Percentiles rank a stretch among this genome's conserved stretches.
These are phyloP conservation scores for Salix purpurea DNA, from an alignment of 345 rosid genomes.

Conservation along the genomic window DNA sequence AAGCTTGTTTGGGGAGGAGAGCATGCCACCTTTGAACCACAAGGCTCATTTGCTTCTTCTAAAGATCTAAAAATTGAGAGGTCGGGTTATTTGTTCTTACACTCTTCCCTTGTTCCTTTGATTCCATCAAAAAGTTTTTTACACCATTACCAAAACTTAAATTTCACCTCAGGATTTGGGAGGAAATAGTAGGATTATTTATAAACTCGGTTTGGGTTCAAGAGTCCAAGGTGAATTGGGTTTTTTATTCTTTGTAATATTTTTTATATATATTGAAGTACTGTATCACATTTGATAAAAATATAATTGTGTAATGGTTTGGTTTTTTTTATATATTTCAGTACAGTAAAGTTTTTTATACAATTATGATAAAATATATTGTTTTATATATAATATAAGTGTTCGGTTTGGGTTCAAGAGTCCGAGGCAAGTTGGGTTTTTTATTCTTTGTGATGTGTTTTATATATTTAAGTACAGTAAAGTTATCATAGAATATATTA, in stretches of 20 bases:
- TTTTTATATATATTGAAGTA: neutral
- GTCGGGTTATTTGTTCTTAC: neutral
- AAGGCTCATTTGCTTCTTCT: neutral
- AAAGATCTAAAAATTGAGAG: neutral
- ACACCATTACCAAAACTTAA: neutral
- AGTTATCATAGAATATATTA: neutral
- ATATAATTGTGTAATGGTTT: neutral
- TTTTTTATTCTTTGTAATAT: neutral
- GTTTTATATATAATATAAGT: too few species aligned
- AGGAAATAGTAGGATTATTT: too few species aligned
- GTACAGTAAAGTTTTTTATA: too few species aligned
- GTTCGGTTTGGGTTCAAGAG: neutral
- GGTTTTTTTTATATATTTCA: too few species aligned
- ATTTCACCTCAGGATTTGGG: neutral
- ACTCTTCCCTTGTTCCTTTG: neutral
- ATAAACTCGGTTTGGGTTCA: neutral
- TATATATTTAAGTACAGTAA: neutral
- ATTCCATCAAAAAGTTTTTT: neutral
- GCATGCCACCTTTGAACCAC: neutral
- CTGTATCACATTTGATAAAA: neutral
- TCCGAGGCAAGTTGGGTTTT: neutral
- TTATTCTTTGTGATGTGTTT: neutral
- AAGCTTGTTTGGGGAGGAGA: neutral
- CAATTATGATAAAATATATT: too few species aligned
- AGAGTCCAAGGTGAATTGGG: neutral